These are phyloP conservation scores for Phytophthora parvispora DNA, from an alignment of 352 stramenopile species.

Conservation along the genomic window DNA sequence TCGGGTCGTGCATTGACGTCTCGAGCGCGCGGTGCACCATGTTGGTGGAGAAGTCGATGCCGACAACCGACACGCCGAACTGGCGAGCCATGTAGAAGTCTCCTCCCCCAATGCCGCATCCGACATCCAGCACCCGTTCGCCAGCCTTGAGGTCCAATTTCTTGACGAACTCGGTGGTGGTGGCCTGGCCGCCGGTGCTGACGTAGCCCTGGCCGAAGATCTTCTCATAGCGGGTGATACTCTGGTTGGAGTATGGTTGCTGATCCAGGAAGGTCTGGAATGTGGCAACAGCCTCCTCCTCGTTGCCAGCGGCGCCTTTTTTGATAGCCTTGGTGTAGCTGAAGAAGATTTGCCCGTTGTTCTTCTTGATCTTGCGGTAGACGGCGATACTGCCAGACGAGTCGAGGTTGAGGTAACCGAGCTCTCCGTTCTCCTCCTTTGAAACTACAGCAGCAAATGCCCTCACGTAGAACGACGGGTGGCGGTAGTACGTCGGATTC, in stretches of 20 bases:
- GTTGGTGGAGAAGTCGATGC: conserved; percentile 81
- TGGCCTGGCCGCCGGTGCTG: conserved; percentile 69
- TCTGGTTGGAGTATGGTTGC: conserved; percentile 78
- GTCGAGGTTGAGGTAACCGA: conserved; percentile 75
- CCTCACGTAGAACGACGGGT: conserved; percentile 71
- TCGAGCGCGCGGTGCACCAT: conserved; percentile 83
- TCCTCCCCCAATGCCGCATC: conserved; percentile 91
- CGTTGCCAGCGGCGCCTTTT: conserved; percentile 16
- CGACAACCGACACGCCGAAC: conserved; percentile 82
- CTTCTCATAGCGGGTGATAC: conserved; percentile 80
- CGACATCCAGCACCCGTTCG: conserved; percentile 88
- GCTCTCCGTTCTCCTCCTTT: conserved; percentile 42
- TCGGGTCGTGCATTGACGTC: conserved; percentile 58
- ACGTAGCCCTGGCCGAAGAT: conserved; percentile 81
- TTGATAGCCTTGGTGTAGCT: conserved; percentile 71
- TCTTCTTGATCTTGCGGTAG: conserved; percentile 85
- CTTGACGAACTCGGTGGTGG: conserved; percentile 77
- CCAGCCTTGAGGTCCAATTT: conserved; percentile 68
- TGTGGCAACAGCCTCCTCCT: conserved; percentile 47
- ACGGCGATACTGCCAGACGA: conserved; percentile 73
- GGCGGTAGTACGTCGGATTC: conserved; percentile 79
- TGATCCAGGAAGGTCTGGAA: conserved; percentile 82
- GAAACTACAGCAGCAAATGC: conserved; percentile 62
- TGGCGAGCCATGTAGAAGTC: conserved; percentile 93
- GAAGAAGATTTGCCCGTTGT: conserved; percentile 88